Evolutionary conservation across 1,139 yeast genomes (phyloP), one percentile per base, ranked within the genome.

Genomic region (Nakaseomyces kungkrabaensis): DNA sequence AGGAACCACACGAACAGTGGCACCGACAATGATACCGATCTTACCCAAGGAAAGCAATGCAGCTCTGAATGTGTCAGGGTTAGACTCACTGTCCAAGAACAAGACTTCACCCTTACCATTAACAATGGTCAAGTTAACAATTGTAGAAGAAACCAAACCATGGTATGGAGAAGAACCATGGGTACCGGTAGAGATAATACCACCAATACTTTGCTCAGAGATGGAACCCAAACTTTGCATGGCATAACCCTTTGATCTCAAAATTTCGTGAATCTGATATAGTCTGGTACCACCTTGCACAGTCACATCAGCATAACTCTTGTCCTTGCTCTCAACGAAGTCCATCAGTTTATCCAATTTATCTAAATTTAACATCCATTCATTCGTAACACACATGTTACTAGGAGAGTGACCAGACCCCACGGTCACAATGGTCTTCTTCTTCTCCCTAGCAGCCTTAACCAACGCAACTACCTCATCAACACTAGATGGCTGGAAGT

Each of bases 351-450:
- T 63, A 64, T 81, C 78, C 67, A 85, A 77, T 55, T 78, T 79
- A 68, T 92, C 98, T 61, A 92, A 74, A 65, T 87, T 90, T 57
- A 95, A 79, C 41, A 92, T 70, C 96, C 97, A 90, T 52, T 87
- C 95, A 32, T 70, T 69, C 2, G 96, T 85, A 85, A 89, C 85
- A 48, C 96, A 88, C 68, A 92, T 70, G 62, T 82, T 90, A 45
- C 95, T 85, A 0, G 98, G 98, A 5, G 97, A 89, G 65, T 92
- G 97, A 33, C 97, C 97, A 0, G 96, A 82, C 0, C 98, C 98
- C 7, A 87, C 92, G 2, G 88, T 79, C 76, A 87, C 84, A 52
- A 92, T 71, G 17, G 95, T 86, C 57, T 80, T 83, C 22, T 75
- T 72, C 37, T 72, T 64, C 47, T 70, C 62, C 45, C 77, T 72